Conservation (phyloP, 2,329 filamentous ascomycete species). For the Pseudocercospora fijiensis region DNA sequence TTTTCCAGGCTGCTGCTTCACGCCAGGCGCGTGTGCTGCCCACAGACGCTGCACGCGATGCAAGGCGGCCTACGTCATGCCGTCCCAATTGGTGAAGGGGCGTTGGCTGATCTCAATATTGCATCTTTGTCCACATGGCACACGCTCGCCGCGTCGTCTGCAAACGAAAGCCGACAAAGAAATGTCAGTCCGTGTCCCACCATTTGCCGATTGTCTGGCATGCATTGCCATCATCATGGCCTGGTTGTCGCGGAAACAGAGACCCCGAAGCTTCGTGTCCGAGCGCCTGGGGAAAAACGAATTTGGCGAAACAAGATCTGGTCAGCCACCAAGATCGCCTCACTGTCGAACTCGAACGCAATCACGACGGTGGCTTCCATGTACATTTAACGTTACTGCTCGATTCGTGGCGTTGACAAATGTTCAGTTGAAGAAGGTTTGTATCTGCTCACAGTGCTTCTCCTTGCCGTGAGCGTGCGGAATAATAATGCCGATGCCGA, state of each 20-base stretch:
- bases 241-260: background rate
- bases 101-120: constrained; percentile 14
- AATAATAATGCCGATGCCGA: no score
- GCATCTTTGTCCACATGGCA: background rate
- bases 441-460: background rate
- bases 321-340: constrained; percentile 1
- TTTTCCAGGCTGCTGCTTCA: background rate
- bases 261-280: background rate
- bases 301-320: constrained; percentile 5
- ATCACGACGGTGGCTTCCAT: background rate
- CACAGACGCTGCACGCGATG: background rate
- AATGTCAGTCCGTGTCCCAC: background rate
- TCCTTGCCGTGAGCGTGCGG: background rate
- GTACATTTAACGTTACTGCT: background rate
- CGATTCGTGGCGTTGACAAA: background rate
- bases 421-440: no score
- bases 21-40: constrained; percentile 1
- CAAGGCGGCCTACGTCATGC: constrained; percentile 1
- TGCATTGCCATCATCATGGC: no score
- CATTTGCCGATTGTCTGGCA: background rate
- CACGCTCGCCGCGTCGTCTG: background rate
- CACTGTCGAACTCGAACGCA: background rate
- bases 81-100: background rate
- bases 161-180: background rate
- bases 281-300: background rate